Base-by-base conservation (phyloP, 2,329 filamentous ascomycete species). In the Neoscytalidium dimidiatum region DNA sequence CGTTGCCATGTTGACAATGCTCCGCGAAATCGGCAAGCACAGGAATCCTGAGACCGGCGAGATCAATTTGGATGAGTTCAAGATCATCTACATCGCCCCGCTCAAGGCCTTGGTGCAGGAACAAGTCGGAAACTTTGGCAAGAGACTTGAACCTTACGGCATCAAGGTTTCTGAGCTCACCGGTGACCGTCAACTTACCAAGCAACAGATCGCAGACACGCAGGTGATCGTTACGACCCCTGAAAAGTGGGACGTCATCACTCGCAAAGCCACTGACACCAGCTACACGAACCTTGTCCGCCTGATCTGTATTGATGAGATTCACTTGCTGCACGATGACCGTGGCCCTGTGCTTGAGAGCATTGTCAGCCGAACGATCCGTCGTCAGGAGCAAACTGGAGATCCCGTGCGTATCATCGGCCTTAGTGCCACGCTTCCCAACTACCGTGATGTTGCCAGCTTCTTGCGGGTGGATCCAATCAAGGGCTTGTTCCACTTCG, bases 171-270 rank as follows among this genome's bases (percentile, higher is more conserved):
- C 94, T n/a, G 95, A 99, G 79, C 83, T 99, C 73, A 99, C 95
- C 67, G 95, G 95, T 81, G 95, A 99, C 81, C 92, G 95, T 62
- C 95, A 98, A 79, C 90, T 99, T 75, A 99, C 94, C 21, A 99
- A 99, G 80, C 93, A 97, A 77, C 95, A 99, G 82, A 98, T 99
- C 68, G 88, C 94, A 1, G 95, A 99, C 73, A 99, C 95, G 0
- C 94, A 99, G 77, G 90, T 99, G 71, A 99, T 99, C 71, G 94
- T 99, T 66, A 99, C 95, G 0, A 99, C 95, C 0, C 95, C 95
- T 21, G 95, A 99, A 79, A 99, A 99, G 81, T 99, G 93, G 91
- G 95, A 99, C 79, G 94, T 99, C 70, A 97, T 99, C 71, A 99
- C 96, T 5, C 88, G 96, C 79, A 99, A 99, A 79, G 94, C 94